Evolutionary conservation across 768 basidiomycete genomes (phyloP).

Genomic region (Leccinum arenicola): DNA sequence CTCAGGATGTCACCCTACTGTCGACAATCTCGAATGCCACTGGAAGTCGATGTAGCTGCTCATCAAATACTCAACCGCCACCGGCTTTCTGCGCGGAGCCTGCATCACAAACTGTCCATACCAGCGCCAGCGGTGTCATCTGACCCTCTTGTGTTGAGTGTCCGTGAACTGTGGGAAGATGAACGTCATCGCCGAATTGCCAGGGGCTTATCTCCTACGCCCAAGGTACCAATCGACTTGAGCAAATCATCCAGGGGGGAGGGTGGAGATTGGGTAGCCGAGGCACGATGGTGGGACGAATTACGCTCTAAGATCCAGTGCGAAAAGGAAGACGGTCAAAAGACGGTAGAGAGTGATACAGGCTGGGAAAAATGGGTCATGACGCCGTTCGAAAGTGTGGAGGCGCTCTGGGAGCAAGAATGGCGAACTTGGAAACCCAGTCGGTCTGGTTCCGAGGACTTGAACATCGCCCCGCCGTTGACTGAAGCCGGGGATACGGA

Average conservation of each 20-base stretch:
- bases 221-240: slow-evolving; percentile 67
- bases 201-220: slow-evolving; percentile 69
- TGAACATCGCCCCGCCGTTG: slow-evolving; percentile 18
- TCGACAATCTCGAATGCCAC: slow-evolving; percentile 62
- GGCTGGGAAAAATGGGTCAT: slow-evolving; percentile 75
- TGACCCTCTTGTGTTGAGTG: slow-evolving; percentile 81
- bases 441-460: slow-evolving; percentile 3
- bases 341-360: slow-evolving; percentile 20
- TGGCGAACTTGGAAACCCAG: slow-evolving; percentile 58
- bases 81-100: slow-evolving; percentile 55
- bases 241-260: slow-evolving; percentile 58
- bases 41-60: slow-evolving; percentile 83
- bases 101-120: slow-evolving; percentile 65
- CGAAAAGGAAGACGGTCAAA: slow-evolving; percentile 33
- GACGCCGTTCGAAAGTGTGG: slow-evolving; percentile 88
- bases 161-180: slow-evolving; percentile 96
- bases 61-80: slow-evolving; percentile 87
- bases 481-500: slow-evolving; percentile 7
- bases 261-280: slow-evolving; percentile 66
- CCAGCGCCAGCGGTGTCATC: slow-evolving; percentile 47
- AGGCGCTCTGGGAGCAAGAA: slow-evolving; percentile 76
- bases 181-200: slow-evolving; percentile 73
- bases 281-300: slow-evolving; percentile 75
- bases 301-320: slow-evolving; percentile 58
- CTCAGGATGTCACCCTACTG: slow-evolving; percentile 57